Evolutionary conservation across 1,284 basidiomycete species (phyloP), one percentile per base, ranked within the genome.

Genomic region (Pseudozyma sp.): DNA sequence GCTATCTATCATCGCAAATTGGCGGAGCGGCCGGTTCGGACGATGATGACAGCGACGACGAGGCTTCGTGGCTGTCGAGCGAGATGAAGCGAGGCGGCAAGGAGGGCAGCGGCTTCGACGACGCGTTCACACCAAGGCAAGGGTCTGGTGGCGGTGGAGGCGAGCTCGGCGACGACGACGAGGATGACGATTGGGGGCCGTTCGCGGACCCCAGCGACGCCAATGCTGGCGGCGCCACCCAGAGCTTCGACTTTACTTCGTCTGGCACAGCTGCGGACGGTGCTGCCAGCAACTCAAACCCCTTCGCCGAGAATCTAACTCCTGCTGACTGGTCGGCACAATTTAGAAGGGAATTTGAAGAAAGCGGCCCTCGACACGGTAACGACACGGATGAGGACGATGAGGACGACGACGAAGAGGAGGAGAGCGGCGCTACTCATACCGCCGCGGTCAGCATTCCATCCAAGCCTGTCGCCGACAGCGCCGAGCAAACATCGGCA

Each of bases 1-100:
- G 67, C 39, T 84, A 84, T 42, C 70, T 84, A n/a, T 82, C 81
- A 5, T 70, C 81, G n/a, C 82, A 84, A 61, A 82, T 84, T 61
- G 75, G 75, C 44, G 75, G 74, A 3, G 73, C 59, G 11, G 65
- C 66, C 24, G 78, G 70, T 6, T 68, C 66, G 4, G 68, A 71
- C 33, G 81, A 79, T 24, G 81, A 82, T 24, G 82, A 84, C 35
- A 78, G 76, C 29, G 81, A 82, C 39, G 81, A 82, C 42, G 80
- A 83, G 37, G 66, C 69, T 0, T 69, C 63, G 29, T 81, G 79
- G 79, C 54, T 80, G 48, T 67, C 69, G 30, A 75, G 75, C 37
- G 77, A 75, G 58, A 65, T 77, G 52, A 65, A 68, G 54, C 61
- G 65, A 40, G 65, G 48, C 9, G 69, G 43, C 14, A 53, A 57